Base-by-base conservation (phyloP, 1,284 basidiomycete genomes). In the Ceratobasidium sp. region DNA sequence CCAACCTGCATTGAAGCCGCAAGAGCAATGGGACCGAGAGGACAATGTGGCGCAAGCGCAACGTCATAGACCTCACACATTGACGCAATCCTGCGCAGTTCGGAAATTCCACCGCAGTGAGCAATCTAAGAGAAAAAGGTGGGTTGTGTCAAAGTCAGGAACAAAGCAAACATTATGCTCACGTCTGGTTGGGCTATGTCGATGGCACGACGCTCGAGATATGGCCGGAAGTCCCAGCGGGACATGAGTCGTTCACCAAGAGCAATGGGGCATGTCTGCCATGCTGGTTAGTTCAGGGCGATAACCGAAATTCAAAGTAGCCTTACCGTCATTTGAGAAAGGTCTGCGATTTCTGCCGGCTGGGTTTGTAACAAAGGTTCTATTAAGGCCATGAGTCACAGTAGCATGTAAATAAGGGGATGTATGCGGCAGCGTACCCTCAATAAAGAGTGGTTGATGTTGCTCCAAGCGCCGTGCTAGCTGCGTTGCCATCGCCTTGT, bases 101-200 rank as follows among this genome's bases (percentile, higher is more conserved):
- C 93, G 77, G 90, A 91, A 82, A 95, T 94, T n/a, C 93, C 92
- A 28, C 91, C 91, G 56, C 90, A 91, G 82, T 92, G 91, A 0
- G 90, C 86, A 44, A 91, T 88, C 90, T 91, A 77, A 4, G 67
- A 63, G 3, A 33, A 58, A 44, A 28, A 26, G 12, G 46, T 60
- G 53, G 15, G 42, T 51, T 39, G 40, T 23, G 20, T 20, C 40
- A 20, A 23, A 7, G 9, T 46, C 39, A 42, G 15, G 23, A 23
- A 9, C 28, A 20, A 23, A 33, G 10, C 3, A 18, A 15, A 51
- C 13, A 46, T 4, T 20, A 40, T 39, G 67, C 86, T 79, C 79
- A 92, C 91, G 83, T 94, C 93, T n/a, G 93, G 93, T 83, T 94
- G 93, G 3, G 91, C 91, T 78, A 94, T 92, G 81, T 94, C 93